phyloP scores from a whole-genome alignment of 352 stramenopile genomes.

The Blastocystis sp. region DNA sequence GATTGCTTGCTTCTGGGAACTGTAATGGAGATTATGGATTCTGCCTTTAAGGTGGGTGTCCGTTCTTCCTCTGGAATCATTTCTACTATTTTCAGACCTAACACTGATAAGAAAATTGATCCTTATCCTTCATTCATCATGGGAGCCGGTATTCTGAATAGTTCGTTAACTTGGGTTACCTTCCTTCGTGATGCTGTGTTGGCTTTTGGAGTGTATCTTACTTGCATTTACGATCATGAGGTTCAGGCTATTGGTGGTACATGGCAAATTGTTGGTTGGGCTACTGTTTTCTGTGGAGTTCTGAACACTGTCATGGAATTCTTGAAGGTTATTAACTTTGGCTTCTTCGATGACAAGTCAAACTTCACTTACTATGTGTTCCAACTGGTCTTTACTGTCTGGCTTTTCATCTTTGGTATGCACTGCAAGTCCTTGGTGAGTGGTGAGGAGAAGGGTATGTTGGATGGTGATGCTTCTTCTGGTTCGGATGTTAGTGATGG shows the following conservation, averaged over 20 bases:
- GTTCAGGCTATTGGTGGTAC: constrained; percentile 22
- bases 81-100: neutral
- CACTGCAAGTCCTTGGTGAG: constrained; percentile 31
- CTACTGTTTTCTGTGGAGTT: neutral
- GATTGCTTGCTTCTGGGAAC: constrained; percentile 7
- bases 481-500: constrained; percentile 32
- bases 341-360: constrained; percentile 53
- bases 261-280: constrained; percentile 13
- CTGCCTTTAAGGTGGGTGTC: constrained; percentile 24
- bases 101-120: neutral
- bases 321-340: constrained; percentile 40
- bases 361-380: constrained; percentile 56
- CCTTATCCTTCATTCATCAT: neutral
- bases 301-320: constrained; percentile 22
- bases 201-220: constrained; percentile 16
- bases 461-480: constrained; percentile 35
- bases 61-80: constrained; percentile 5
- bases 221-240: constrained; percentile 18
- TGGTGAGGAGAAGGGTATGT: constrained; percentile 36
- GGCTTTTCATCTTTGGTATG: constrained; percentile 31
- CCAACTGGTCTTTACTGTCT: constrained; percentile 3
- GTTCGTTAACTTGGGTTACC: constrained; percentile 29
- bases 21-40: constrained; percentile 46
- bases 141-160: neutral
- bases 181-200: constrained; percentile 48